phyloP scores from a whole-genome alignment of 2,329 filamentous ascomycete genomes.

The Cytospora chrysosperma region DNA sequence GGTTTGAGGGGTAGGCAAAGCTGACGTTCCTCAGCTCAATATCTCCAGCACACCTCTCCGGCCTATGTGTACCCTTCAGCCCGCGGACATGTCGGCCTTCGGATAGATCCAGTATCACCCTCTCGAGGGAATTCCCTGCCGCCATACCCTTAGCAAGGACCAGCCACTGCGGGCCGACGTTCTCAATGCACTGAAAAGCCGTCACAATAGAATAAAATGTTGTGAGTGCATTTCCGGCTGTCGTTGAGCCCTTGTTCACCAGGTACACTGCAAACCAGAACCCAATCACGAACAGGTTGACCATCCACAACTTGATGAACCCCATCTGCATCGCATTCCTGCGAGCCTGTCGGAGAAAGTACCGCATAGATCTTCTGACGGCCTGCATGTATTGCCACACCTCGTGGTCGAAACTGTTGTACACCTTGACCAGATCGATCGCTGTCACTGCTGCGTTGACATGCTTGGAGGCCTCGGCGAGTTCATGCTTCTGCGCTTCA shows the following conservation, averaged over 20 bases:
- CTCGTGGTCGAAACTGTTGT: slow-evolving; percentile 73
- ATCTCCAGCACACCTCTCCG: slow-evolving; percentile 57
- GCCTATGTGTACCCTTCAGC: slow-evolving; percentile 25
- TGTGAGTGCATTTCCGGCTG: slow-evolving; percentile 69
- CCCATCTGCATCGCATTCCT: slow-evolving; percentile 71
- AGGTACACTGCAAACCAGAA: slow-evolving; percentile 85
- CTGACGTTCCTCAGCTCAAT: slow-evolving; percentile 72
- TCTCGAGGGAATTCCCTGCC: slow-evolving; percentile 64
- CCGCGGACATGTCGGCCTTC: slow-evolving; percentile 27
- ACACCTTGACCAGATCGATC: slow-evolving; percentile 85
- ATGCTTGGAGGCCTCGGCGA: slow-evolving; percentile 70
- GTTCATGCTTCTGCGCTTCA: slow-evolving; percentile 64
- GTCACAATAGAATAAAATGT: slow-evolving; percentile 82
- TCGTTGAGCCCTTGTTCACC: slow-evolving; percentile 56
- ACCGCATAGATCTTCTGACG: slow-evolving; percentile 56
- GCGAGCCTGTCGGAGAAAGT: slow-evolving; percentile 67
- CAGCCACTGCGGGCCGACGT: slow-evolving; percentile 73
- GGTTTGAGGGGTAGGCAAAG: slow-evolving; percentile 77
- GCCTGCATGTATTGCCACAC: slow-evolving; percentile 60
- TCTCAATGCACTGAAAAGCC: slow-evolving; percentile 72
- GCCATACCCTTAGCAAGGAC: slow-evolving; percentile 76
- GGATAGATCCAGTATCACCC: slow-evolving; percentile 39
- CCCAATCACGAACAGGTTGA: slow-evolving; percentile 79
- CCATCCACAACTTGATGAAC: slow-evolving; percentile 70
- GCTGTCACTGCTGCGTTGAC: slow-evolving; percentile 67